These are phyloP conservation scores for Sungouiozyma intestinalis DNA, from an alignment of 805 yeast genomes.

Conservation along the genomic window DNA sequence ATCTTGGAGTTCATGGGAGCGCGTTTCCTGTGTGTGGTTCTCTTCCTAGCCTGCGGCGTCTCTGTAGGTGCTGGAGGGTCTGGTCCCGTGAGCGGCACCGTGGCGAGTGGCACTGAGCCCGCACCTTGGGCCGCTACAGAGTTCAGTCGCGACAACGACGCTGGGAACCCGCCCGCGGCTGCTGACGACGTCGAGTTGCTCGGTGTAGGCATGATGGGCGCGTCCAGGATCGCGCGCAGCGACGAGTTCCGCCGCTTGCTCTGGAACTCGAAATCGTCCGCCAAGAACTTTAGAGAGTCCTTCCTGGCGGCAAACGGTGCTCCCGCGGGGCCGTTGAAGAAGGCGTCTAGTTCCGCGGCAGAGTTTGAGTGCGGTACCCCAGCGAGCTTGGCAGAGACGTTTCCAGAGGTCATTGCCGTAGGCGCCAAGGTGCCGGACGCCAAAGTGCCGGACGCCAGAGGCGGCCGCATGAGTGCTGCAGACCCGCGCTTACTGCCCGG, in stretches of 20 bases:
- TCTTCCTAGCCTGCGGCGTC: too few species aligned
- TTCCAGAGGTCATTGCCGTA: too few species aligned
- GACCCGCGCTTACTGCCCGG: not conserved
- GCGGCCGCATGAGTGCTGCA: not conserved
- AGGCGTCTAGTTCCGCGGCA: slow-evolving; percentile 5
- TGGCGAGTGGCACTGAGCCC: too few species aligned
- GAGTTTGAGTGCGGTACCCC: not conserved
- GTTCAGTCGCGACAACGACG: slow-evolving; percentile 6
- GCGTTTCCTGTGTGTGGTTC: not conserved
- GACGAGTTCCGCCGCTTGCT: slow-evolving; percentile 25
- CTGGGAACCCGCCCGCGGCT: slow-evolving; percentile 4
- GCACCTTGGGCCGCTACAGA: slow-evolving; percentile 3
- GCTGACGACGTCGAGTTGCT: not conserved
- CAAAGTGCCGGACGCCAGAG: not conserved
- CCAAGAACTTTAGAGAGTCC: slow-evolving; percentile 22
- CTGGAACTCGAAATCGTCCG: slow-evolving; percentile 26
- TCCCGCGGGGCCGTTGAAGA: slow-evolving; percentile 4
- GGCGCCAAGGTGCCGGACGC: too few species aligned
- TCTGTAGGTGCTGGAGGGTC: too few species aligned
- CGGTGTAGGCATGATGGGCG: not conserved
- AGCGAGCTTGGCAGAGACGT: too few species aligned
- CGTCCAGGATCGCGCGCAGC: slow-evolving; percentile 10
- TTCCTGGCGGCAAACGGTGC: slow-evolving; percentile 14
- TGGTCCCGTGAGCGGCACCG: too few species aligned
- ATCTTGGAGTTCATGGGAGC: not conserved